phyloP scores from a whole-genome alignment of 495 filamentous ascomycete species.

The Penicillium silybi region DNA sequence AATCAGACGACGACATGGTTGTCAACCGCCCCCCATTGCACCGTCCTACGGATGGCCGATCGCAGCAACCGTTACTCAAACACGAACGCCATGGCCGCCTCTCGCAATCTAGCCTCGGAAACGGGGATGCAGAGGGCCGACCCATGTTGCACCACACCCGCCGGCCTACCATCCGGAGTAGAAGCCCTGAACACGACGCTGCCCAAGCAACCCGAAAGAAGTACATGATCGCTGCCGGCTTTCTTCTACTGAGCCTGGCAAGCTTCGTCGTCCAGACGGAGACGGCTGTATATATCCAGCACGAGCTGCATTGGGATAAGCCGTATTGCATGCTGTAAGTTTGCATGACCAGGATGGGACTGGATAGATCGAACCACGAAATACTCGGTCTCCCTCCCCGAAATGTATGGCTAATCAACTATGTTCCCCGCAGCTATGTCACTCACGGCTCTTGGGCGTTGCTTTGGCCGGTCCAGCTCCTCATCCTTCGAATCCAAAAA shows the following conservation, averaged over 20 bases:
- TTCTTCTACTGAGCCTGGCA: constrained; percentile 73
- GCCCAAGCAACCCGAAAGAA: constrained; percentile 66
- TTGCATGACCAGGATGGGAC: constrained; percentile 1
- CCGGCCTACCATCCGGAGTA: constrained; percentile 58
- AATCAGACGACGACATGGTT: constrained; percentile 44
- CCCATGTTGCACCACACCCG: constrained; percentile 45
- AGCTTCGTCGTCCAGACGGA: constrained; percentile 90
- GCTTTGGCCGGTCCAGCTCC: constrained; percentile 80
- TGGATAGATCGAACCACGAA: not conserved
- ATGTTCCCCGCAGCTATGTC: constrained; percentile 57
- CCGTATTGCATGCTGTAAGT: constrained; percentile 95
- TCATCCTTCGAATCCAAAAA: constrained; percentile 71
- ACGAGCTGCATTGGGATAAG: constrained; percentile 87
- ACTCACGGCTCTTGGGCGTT: constrained; percentile 92
- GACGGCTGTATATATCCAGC: constrained; percentile 88
- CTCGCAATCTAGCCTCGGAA: constrained; percentile 35
- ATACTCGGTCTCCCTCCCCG: not conserved
- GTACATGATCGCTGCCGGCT: constrained; percentile 81
- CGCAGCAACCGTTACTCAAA: constrained; percentile 54
- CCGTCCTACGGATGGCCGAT: constrained; percentile 48
- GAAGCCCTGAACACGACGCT: constrained; percentile 54
- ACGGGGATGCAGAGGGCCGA: constrained; percentile 35
- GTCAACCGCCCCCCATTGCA: constrained; percentile 44
- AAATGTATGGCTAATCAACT: constrained; percentile 11
- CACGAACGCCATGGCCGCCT: constrained; percentile 48